phyloP scores from a whole-genome alignment of 1,139 yeast genomes.

The Diutina scorzettiae region DNA sequence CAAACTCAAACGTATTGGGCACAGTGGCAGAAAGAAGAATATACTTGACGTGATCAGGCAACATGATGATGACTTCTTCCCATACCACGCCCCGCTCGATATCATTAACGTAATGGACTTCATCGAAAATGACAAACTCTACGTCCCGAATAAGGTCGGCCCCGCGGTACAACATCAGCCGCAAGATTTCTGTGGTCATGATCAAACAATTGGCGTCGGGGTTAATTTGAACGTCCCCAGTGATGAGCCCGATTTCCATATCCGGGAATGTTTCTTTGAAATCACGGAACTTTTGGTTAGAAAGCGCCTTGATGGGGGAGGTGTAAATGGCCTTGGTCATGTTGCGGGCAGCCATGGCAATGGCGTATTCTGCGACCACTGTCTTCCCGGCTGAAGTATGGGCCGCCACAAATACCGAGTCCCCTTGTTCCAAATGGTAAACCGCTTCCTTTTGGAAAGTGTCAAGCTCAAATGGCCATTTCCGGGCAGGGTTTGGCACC shows the following conservation, averaged over 20 bases:
- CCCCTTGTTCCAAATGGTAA: constrained; percentile 91
- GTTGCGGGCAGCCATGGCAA: constrained; percentile 82
- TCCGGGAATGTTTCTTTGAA: constrained; percentile 70
- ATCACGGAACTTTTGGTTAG: constrained; percentile 91
- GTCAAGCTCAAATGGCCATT: constrained; percentile 89
- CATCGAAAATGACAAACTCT: constrained; percentile 94
- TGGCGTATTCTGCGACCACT: constrained; percentile 88
- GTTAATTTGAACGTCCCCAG: constrained; percentile 97
- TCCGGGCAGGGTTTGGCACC: constrained; percentile 87
- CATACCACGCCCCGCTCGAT: constrained; percentile 97
- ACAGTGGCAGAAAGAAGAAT: constrained; percentile 90
- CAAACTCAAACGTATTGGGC: constrained; percentile 95
- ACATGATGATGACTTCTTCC: constrained; percentile 96
- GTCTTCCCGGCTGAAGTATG: constrained; percentile 94
- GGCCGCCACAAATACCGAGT: constrained; percentile 96
- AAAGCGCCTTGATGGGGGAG: constrained; percentile 84
- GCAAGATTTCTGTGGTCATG: constrained; percentile 93
- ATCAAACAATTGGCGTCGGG: constrained; percentile 95
- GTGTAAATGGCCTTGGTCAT: constrained; percentile 91
- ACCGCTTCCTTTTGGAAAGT: constrained; percentile 96
- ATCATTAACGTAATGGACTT: constrained; percentile 94
- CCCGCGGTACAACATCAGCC: constrained; percentile 93
- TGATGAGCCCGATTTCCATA: constrained; percentile 83
- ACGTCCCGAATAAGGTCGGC: constrained; percentile 95
- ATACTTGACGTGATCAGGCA: constrained; percentile 90